Base-by-base conservation (phyloP, 2,329 filamentous ascomycete genomes). In the Macrophomina tecta region DNA sequence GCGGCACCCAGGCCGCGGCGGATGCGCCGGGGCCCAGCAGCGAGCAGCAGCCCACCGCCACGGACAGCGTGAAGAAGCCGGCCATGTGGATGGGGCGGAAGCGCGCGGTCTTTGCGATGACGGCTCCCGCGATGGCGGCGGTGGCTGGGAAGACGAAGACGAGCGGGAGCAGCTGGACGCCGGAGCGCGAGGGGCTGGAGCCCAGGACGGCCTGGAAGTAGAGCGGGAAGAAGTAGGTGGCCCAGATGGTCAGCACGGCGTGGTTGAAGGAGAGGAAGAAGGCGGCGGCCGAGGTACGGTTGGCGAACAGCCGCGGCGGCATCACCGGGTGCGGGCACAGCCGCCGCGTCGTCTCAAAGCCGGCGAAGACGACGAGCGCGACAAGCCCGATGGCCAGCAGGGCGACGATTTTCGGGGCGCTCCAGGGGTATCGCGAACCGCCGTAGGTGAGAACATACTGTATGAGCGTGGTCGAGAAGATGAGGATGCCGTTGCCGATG, bases 201-300 rank as follows among this genome's bases (percentile, higher is more conserved):
- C 75, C 72, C 23, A 72, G 74, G 6, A 82, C 76, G 4, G 76
- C 73, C 58, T 83, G 81, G 64, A 82, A 82, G 65, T 79, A 82
- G 1, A 81, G 70, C n/a, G 73, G 74, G 2, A 80, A 69, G 64
- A 78, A 79, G 67, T 73, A 79, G 62, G 68, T 68, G 73, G 9
- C 69, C 71, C 4, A 82, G 73, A 32, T 79, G 64, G 16, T 74
- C 69, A 1, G 80, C 71, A 83, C 76, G 0, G 74, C 73, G 6
- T 75, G 74, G 1, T 72, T 63, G 9, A 74, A 72, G 18, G 80
- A 77, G 38, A 69, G 16, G 48, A 56, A 45, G 62, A 73, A 74
- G 69, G 71, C 71, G 2, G 68, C 70, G 38, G 69, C 58, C 16
- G 68, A 69, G 8, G 69, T 68, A 1, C 73, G 71, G 23, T 76